A percentile compares a stretch with the other conserved stretches of the same genome.
These are phyloP conservation scores for Cryphonectria carpinicola DNA, from an alignment of 2,329 filamentous ascomycete species.

Conservation along the genomic window DNA sequence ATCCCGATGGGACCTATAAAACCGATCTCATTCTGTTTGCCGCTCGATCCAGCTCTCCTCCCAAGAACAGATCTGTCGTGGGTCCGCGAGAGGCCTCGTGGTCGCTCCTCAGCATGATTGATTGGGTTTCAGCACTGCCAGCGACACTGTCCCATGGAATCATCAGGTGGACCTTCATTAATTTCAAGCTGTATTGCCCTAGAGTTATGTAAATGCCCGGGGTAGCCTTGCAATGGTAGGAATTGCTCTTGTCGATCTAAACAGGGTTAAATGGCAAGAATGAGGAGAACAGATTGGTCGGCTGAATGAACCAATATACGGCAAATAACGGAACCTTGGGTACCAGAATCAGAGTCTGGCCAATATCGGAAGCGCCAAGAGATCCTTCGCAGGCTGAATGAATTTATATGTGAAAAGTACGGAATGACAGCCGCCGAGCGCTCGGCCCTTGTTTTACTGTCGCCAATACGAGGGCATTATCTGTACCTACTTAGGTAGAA, in stretches of 20 bases:
- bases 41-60: not conserved
- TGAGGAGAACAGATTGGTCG: conserved; percentile 16
- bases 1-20: not conserved
- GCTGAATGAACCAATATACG: conserved; percentile 23
- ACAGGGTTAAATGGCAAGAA: conserved; percentile 9
- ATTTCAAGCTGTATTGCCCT: conserved; percentile 10
- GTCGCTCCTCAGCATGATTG: not conserved
- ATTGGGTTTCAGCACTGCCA: not conserved
- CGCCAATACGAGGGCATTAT: not conserved
- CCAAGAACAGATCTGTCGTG: not conserved
- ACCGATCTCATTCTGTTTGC: not conserved
- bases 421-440: conserved; percentile 19
- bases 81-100: not conserved
- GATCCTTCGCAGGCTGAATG: conserved; percentile 4
- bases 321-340: conserved; percentile 15
- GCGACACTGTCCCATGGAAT: not conserved
- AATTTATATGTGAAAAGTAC: conserved; percentile 14
- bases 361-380: not conserved
- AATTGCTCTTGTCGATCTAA: conserved; percentile 7
- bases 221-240: conserved; percentile 5
- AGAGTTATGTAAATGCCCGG: not conserved
- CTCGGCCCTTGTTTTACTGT: not conserved
- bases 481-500: not conserved
- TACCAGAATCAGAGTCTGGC: not conserved
- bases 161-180: not conserved